phyloP scores from a whole-genome alignment of 2,329 filamentous ascomycete species.

The Hortaea werneckii region DNA sequence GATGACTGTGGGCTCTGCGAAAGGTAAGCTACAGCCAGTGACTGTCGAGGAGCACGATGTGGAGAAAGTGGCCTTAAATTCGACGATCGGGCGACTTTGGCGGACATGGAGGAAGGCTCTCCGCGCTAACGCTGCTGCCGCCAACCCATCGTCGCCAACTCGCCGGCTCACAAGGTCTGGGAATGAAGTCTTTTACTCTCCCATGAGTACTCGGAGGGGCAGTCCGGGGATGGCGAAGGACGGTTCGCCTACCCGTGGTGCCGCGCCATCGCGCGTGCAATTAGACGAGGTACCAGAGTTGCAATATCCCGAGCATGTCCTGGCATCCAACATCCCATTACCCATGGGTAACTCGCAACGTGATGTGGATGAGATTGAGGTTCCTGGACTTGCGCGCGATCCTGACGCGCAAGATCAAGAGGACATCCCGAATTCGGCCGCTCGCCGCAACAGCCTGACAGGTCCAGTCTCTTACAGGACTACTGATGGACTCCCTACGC shows the following conservation, averaged over 20 bases:
- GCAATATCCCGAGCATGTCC: conserved; percentile 27
- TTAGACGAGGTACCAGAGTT: conserved; percentile 27
- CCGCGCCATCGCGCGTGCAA: background rate
- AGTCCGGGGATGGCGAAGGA: conserved; percentile 12
- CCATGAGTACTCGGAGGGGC: conserved; percentile 10
- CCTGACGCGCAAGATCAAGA: conserved; percentile 42
- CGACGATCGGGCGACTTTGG: conserved; percentile 83
- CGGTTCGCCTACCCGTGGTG: conserved; percentile 5
- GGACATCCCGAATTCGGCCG: background rate
- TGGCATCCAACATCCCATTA: conserved; percentile 55
- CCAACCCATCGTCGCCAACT: background rate
- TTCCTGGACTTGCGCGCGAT: conserved; percentile 59
- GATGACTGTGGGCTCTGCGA: no score
- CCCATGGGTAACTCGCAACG: conserved; percentile 51
- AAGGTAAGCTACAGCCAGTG: conserved; percentile 29
- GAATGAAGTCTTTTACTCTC: conserved; percentile 1
- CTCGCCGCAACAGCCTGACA: conserved; percentile 16
- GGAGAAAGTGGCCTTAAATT: conserved; percentile 83
- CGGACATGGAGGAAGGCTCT: conserved; percentile 87
- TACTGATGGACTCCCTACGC: conserved; percentile 30
- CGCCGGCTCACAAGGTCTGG: background rate
- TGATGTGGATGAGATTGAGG: conserved; percentile 71
- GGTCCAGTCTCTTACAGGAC: conserved; percentile 12
- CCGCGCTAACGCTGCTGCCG: conserved; percentile 30
- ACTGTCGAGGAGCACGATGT: conserved; percentile 86